Evolutionary conservation across 2,329 filamentous ascomycete species (phyloP).

Genomic region (Fusarium mexicanum): DNA sequence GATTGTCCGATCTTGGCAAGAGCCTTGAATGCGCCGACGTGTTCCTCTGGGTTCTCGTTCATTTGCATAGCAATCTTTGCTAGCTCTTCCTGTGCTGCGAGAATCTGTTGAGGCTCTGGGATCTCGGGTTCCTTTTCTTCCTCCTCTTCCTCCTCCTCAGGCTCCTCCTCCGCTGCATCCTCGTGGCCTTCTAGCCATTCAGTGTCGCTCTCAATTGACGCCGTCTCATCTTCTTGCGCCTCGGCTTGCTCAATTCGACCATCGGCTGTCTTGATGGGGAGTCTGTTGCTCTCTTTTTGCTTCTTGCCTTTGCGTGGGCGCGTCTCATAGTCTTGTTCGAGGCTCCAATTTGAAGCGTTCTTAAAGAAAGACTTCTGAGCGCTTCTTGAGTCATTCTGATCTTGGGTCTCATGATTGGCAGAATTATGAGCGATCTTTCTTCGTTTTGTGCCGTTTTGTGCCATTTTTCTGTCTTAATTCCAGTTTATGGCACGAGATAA

Average conservation of each 20-base stretch:
- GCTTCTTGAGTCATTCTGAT: conserved; percentile 48
- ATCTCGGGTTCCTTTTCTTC: conserved; percentile 70
- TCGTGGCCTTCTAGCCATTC: conserved; percentile 72
- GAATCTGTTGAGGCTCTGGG: conserved; percentile 80
- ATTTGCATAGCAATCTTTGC: conserved; percentile 82
- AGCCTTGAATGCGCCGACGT: conserved; percentile 80
- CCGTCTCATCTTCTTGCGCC: conserved; percentile 66
- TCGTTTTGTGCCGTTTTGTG: conserved; percentile 62
- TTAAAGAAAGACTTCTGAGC: conserved; percentile 75
- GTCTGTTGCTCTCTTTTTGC: conserved; percentile 74
- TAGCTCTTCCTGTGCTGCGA: conserved; percentile 90
- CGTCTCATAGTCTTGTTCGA: conserved; percentile 91
- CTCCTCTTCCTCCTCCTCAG: conserved; percentile 58
- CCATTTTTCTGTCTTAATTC: conserved; percentile 51
- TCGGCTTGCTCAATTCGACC: conserved; percentile 73
- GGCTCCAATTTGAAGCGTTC: conserved; percentile 83
- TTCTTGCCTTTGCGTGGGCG: conserved; percentile 83
- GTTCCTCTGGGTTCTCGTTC: conserved; percentile 93
- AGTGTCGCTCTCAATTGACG: conserved; percentile 66
- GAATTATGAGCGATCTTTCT: conserved; percentile 66
- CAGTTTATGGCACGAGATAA: conserved; percentile 13
- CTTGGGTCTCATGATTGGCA: conserved; percentile 56
- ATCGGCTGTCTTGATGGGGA: conserved; percentile 88
- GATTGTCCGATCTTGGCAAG: conserved; percentile 79
- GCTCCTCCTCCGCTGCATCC: conserved; percentile 60